Base-by-base conservation (phyloP, 2,329 filamentous ascomycete species). In the Orbilia javanica region DNA sequence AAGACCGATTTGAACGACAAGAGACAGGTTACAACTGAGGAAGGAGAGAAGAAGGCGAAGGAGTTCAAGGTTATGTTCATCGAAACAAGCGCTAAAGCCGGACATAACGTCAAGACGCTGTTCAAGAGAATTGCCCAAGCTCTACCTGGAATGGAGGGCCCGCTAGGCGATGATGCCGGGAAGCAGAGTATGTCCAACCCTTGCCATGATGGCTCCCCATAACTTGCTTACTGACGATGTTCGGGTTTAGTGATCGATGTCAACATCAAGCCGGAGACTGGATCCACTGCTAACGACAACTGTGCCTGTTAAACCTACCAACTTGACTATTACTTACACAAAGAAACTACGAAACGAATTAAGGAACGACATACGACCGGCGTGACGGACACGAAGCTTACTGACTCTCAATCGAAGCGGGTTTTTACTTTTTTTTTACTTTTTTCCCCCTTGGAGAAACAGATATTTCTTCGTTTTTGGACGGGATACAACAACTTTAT, bases 1-100 rank as follows among this genome's bases (percentile, higher is more conserved):
- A 99, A 99, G 90, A 99, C 96, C 52, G 96, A 99, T 88, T 86
- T 99, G 85, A 97, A 96, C 85, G 96, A 99, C 85, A 98, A 97
- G 89, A 90, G 96, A 69, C 95, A 99, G 86, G 96, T 99, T 79
- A 99, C 95, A 48, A 96, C 94, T 39, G 91, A 93, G 83, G 94
- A 98, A 85, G 96, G 96, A 77, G 96, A 99, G 85, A 96, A 98
- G 82, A 96, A 99, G 86, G 95, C 95, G 50, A 97, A 97, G 89
- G 95, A 95, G 88, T 95, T 97, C 85, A 96, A 96, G 81, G 87
- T 97, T 81, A 97, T 99, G 93, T 99, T 99, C 83, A 96, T 99
- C 82, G 96, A 99, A 88, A 99, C 96, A 68, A 97, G 94, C 84
- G 96, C 96, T 68, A 99, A 99, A 88, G 88, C 97, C 11, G 94